Percentiles rank a stretch among this genome's conserved stretches.
These are phyloP conservation scores for Jamesozyma spencerorum DNA, from an alignment of 805 yeast species.

Conservation along the genomic window DNA sequence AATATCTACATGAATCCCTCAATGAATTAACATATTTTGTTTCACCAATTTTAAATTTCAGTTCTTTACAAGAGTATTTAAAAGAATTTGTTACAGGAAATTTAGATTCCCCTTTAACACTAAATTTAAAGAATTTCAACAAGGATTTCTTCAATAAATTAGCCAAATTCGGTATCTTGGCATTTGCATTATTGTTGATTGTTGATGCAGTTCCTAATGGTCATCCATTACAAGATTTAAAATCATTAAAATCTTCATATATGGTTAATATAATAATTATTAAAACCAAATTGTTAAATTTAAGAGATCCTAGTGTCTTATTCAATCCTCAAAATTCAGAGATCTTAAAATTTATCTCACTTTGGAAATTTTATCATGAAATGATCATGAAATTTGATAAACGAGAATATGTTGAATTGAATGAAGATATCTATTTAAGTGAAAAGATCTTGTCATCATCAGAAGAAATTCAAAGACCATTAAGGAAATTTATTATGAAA, in stretches of 20 bases:
- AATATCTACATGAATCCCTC: too few relatives aligned
- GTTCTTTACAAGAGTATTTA: too few relatives aligned
- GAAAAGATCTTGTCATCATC: background rate
- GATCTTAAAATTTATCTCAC: background rate
- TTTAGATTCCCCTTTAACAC: too few relatives aligned
- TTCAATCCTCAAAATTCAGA: background rate
- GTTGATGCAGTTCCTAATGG: background rate
- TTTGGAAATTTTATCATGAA: background rate
- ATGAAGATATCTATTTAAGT: conserved; percentile 1
- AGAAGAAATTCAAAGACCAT: background rate
- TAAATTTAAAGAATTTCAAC: too few relatives aligned
- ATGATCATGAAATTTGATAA: background rate
- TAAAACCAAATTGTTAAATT: background rate
- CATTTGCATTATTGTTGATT: background rate
- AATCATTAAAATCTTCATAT: background rate
- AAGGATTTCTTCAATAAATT: background rate
- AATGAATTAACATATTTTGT: too few relatives aligned
- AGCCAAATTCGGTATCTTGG: conserved; percentile 1
- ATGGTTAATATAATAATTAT: background rate
- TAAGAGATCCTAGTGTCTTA: background rate
- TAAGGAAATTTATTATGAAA: background rate
- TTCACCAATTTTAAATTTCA: too few relatives aligned
- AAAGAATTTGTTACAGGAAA: too few relatives aligned
- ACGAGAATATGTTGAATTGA: background rate
- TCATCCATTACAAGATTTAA: background rate